Evolutionary conservation across 768 basidiomycete genomes (phyloP).

Genomic region (Mycena galericulata): DNA sequence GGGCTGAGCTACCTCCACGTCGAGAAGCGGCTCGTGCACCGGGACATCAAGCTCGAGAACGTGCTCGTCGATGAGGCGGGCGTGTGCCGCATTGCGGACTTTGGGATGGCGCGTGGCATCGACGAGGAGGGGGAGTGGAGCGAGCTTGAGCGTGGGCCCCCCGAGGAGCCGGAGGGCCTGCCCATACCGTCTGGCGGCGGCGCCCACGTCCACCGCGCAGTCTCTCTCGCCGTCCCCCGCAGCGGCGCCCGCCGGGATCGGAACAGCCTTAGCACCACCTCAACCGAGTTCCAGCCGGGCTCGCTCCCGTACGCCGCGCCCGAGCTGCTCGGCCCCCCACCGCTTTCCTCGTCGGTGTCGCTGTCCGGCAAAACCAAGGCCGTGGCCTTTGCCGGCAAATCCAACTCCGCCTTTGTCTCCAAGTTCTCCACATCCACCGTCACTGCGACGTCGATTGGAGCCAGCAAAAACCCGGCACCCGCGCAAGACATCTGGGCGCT

Average conservation of each 20-base stretch:
- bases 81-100: slow-evolving; percentile 87
- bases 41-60: slow-evolving; percentile 98
- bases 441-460: neutral
- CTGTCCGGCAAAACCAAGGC: slow-evolving; percentile 45
- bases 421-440: neutral
- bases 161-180: slow-evolving; percentile 41
- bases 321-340: slow-evolving; percentile 78
- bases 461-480: slow-evolving; percentile 58
- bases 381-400: slow-evolving; percentile 41
- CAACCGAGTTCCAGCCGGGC: slow-evolving; percentile 72
- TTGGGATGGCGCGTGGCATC: slow-evolving; percentile 82
- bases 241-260: slow-evolving; percentile 40
- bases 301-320: slow-evolving; percentile 94
- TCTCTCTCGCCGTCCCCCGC: slow-evolving; percentile 51
- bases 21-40: slow-evolving; percentile 82
- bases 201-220: slow-evolving; percentile 51
- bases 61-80: slow-evolving; percentile 92
- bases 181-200: slow-evolving; percentile 35
- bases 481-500: slow-evolving; percentile 97
- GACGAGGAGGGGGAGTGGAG: slow-evolving; percentile 57
- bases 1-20: slow-evolving; percentile 88
- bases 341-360: slow-evolving; percentile 25
- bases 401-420: slow-evolving; percentile 28
- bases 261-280: slow-evolving; percentile 47
- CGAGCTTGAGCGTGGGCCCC: slow-evolving; percentile 46